Evolutionary conservation across 1,139 yeast genomes (phyloP).

Genomic region (Suhomyces panamericanus): DNA sequence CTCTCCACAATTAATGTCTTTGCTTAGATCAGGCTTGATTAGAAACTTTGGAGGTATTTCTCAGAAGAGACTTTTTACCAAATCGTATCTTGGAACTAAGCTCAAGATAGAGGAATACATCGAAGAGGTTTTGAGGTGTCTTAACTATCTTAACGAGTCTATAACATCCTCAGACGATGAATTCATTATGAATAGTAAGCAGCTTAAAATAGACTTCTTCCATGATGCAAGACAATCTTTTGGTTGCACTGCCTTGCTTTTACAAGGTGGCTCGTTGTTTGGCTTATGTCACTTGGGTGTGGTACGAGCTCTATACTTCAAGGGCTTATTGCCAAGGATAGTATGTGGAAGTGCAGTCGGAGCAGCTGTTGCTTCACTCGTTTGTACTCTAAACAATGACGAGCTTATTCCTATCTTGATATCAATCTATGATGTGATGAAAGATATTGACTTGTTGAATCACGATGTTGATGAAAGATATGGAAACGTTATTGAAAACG

Average conservation of each 20-base stretch:
- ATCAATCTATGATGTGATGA: constrained; percentile 52
- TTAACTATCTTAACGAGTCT: constrained; percentile 53
- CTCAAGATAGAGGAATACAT: constrained; percentile 83
- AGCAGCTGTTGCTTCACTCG: constrained; percentile 85
- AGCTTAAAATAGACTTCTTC: constrained; percentile 76
- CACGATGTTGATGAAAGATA: constrained; percentile 64
- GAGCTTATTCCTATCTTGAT: constrained; percentile 54
- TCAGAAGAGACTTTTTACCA: constrained; percentile 72
- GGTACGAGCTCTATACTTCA: constrained; percentile 72
- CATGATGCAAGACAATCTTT: constrained; percentile 88
- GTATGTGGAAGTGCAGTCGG: constrained; percentile 96
- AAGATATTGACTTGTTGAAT: constrained; percentile 44
- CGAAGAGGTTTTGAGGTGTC: constrained; percentile 68
- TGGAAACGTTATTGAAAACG: constrained; percentile 67
- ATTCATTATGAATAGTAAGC: constrained; percentile 50
- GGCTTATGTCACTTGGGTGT: constrained; percentile 95
- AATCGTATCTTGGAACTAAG: constrained; percentile 87
- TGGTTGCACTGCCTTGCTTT: constrained; percentile 84
- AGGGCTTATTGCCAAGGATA: constrained; percentile 76
- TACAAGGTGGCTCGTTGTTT: constrained; percentile 93
- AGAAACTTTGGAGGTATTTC: constrained; percentile 92
- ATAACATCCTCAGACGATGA: constrained; percentile 33
- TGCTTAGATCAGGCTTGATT: constrained; percentile 78
- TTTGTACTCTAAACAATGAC: constrained; percentile 64
- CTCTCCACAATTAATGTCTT: constrained; percentile 58